These are phyloP conservation scores for Durio zibethinus DNA, from an alignment of 345 rosid genomes.

Conservation along the genomic window DNA sequence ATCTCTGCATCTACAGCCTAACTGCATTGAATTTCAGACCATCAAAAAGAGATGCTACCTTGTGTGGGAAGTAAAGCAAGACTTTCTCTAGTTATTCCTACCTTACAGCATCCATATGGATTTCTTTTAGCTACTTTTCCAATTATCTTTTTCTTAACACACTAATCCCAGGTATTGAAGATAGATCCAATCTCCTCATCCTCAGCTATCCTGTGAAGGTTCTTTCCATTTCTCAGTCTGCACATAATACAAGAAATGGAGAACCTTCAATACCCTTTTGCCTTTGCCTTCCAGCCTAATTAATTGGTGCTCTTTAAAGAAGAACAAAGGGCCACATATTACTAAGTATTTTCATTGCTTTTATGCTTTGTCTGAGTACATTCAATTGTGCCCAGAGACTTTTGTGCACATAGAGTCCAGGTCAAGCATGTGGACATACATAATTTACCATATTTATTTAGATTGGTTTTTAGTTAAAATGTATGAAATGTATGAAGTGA, in stretches of 20 bases:
- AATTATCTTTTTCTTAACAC: not conserved
- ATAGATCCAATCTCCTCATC: not conserved
- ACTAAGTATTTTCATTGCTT: not conserved
- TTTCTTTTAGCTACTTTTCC: not conserved
- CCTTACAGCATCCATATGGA: not conserved
- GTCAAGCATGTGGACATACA: not conserved
- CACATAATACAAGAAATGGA: slow-evolving; percentile 12
- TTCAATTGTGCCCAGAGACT: not conserved
- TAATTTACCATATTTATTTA: not conserved
- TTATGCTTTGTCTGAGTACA: not conserved
- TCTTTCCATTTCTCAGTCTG: slow-evolving; percentile 2
- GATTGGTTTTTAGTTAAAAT: not conserved
- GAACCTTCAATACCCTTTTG: not conserved
- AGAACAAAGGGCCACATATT: not conserved
- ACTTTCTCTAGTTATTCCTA: not conserved
- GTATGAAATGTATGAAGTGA: not conserved
- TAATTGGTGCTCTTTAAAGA: not conserved
- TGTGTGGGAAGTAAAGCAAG: slow-evolving; percentile 45
- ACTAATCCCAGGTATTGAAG: not conserved
- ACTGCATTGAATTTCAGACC: slow-evolving; percentile 76
- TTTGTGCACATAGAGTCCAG: not conserved
- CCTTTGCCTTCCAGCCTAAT: not conserved
- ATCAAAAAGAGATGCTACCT: slow-evolving; percentile 46
- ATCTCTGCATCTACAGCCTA: slow-evolving; percentile 74
- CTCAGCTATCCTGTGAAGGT: not conserved